Evolutionary conservation across 768 basidiomycete species (phyloP).

Genomic region (Austroboletus eburneus): DNA sequence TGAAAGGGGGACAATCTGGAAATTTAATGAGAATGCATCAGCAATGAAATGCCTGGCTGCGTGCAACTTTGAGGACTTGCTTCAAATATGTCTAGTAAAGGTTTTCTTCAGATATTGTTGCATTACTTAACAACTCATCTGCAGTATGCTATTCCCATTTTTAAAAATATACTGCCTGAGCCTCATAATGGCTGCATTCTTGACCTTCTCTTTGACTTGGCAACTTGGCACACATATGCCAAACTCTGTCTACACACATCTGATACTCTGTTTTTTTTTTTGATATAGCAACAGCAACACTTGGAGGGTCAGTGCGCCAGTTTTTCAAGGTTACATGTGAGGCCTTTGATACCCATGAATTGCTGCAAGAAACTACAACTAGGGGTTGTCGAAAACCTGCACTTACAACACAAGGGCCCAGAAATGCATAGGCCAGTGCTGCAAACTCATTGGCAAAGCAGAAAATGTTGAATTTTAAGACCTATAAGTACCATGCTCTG

Average conservation of each 20-base stretch:
- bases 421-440: neutral
- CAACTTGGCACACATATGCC: conserved; percentile 15
- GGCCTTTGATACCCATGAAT: neutral
- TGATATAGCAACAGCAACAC: neutral
- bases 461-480: neutral
- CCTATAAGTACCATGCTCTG: neutral
- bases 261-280: neutral
- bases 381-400: neutral
- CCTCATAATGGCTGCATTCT: conserved; percentile 8
- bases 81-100: neutral
- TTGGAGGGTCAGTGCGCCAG: neutral
- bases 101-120: neutral
- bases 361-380: neutral
- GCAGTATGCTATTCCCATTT: neutral
- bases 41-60: neutral
- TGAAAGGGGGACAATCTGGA: neutral
- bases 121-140: neutral
- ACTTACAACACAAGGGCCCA: neutral
- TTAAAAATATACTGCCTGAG: conserved; percentile 1
- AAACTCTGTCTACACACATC: conserved; percentile 2
- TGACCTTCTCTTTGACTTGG: conserved; percentile 12
- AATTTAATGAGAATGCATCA: neutral
- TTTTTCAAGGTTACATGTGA: neutral
- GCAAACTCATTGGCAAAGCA: neutral
- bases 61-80: neutral